phyloP scores from a whole-genome alignment of 2,329 filamentous ascomycete species.

The Alternaria sp. region DNA sequence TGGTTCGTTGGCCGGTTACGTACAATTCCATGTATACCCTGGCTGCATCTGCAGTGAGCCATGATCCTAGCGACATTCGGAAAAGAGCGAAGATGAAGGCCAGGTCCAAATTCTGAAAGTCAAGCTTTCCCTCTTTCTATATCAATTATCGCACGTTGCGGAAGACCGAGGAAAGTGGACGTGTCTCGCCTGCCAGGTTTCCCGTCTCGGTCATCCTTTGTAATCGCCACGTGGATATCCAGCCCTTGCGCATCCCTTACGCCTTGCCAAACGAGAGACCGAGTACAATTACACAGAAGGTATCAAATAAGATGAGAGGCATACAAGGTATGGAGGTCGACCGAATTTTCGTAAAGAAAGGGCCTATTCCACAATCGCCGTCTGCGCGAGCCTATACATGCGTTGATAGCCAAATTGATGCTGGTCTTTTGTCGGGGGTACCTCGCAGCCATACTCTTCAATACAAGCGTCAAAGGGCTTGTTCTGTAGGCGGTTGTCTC shows the following conservation, averaged over 20 bases:
- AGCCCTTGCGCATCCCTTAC: neutral
- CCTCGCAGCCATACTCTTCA: constrained; percentile 34
- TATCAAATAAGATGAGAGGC: neutral
- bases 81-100: neutral
- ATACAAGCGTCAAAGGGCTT: constrained; percentile 51
- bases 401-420: constrained; percentile 29
- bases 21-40: neutral
- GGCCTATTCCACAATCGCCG: constrained; percentile 21
- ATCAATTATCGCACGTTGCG: neutral
- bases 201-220: neutral
- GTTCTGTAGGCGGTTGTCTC: constrained; percentile 44
- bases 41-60: neutral
- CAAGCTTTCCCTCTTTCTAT: neutral
- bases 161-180: neutral
- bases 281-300: neutral
- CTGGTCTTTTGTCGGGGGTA: constrained; percentile 13
- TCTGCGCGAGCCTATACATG: constrained; percentile 30
- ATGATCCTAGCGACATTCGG: neutral
- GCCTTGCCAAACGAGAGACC: neutral
- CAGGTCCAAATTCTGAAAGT: neutral
- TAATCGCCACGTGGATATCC: neutral
- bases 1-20: neutral
- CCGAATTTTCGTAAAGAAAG: neutral
- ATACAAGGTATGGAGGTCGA: neutral
- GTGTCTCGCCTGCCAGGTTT: neutral